phyloP scores from a whole-genome alignment of 768 basidiomycete genomes.

The Termitomyces sp. region DNA sequence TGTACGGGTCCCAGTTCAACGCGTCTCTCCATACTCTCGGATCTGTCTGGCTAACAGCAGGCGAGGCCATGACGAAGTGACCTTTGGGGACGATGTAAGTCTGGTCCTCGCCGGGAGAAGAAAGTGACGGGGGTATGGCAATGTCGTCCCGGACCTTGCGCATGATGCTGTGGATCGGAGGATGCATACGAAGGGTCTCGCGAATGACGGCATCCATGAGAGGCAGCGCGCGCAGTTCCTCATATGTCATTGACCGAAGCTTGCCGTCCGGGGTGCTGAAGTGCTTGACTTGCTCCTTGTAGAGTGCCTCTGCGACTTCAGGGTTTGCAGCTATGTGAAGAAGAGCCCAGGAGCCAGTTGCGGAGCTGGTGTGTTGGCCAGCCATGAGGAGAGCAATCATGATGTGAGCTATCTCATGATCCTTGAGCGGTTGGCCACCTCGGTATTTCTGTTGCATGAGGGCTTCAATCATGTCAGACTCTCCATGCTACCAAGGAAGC shows the following conservation, averaged over 20 bases:
- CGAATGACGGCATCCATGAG: slow-evolving; percentile 87
- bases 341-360: slow-evolving; percentile 86
- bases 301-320: slow-evolving; percentile 77
- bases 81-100: slow-evolving; percentile 88
- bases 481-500: slow-evolving; percentile 33
- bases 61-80: slow-evolving; percentile 84
- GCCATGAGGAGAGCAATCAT: slow-evolving; percentile 99
- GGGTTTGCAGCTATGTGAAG: slow-evolving; percentile 79
- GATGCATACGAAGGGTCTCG: slow-evolving; percentile 90
- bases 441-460: slow-evolving; percentile 83
- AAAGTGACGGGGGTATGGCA: slow-evolving; percentile 72
- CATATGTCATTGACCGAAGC: slow-evolving; percentile 77
- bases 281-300: slow-evolving; percentile 81
- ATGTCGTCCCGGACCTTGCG: slow-evolving; percentile 88
- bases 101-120: slow-evolving; percentile 68
- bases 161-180: slow-evolving; percentile 94
- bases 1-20: slow-evolving; percentile 65
- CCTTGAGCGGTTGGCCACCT: slow-evolving; percentile 67
- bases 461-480: slow-evolving; percentile 90
- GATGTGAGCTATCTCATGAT: slow-evolving; percentile 95
- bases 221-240: slow-evolving; percentile 79
- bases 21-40: slow-evolving; percentile 76
- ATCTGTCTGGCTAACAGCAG: slow-evolving; percentile 86
- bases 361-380: slow-evolving; percentile 96
- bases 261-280: slow-evolving; percentile 79